phyloP scores from a whole-genome alignment of 2,329 filamentous ascomycete species.

The Mycosphaerelloides madeirae region DNA sequence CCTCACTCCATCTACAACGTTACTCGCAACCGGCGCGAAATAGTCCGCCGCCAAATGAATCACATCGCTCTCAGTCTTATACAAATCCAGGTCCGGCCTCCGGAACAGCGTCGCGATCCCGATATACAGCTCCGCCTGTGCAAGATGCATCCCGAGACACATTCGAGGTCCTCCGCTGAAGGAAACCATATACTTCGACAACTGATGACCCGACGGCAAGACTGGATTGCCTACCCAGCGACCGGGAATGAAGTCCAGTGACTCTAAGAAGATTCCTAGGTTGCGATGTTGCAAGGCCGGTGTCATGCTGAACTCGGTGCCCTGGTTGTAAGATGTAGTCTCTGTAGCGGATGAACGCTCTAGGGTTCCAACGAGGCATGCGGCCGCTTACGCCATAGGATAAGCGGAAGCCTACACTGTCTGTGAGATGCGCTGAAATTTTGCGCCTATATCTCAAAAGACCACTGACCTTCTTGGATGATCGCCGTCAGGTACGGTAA shows the following conservation, averaged over 20 bases:
- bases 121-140: constrained; percentile 19
- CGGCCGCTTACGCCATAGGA: constrained; percentile 17
- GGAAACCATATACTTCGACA: neutral
- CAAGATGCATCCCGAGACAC: constrained; percentile 23
- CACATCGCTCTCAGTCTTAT: constrained; percentile 8
- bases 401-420: too few relatives aligned
- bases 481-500: constrained; percentile 16
- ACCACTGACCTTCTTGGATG: constrained; percentile 4
- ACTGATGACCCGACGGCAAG: neutral
- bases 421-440: too few relatives aligned
- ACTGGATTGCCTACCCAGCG: constrained; percentile 11
- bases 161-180: constrained; percentile 31
- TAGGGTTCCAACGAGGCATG: constrained; percentile 1
- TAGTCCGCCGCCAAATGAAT: too few relatives aligned
- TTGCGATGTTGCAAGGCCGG: neutral
- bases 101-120: constrained; percentile 8
- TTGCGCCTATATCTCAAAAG: constrained; percentile 6
- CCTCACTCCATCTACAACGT: too few relatives aligned
- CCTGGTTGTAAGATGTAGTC: constrained; percentile 14
- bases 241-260: constrained; percentile 10
- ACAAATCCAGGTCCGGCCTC: constrained; percentile 11
- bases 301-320: constrained; percentile 12
- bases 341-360: constrained; percentile 6
- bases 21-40: too few relatives aligned
- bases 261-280: constrained; percentile 10